Percentiles rank a stretch among this genome's conserved stretches.
These are phyloP conservation scores for Ophiocordyceps unilateralis DNA, from an alignment of 2,329 filamentous ascomycete genomes.

Conservation along the genomic window DNA sequence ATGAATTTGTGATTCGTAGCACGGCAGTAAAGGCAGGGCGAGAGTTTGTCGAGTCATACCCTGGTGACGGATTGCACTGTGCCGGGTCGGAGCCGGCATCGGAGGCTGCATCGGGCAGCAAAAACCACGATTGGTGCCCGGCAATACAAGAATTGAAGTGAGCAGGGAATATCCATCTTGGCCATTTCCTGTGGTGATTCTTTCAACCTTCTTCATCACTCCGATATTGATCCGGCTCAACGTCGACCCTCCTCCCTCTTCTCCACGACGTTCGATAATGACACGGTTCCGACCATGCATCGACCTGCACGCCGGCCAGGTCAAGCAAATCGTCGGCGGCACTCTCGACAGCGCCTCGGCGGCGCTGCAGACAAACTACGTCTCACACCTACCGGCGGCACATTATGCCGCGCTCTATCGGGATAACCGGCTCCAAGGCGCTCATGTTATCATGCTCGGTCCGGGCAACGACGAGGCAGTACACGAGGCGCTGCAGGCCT, in stretches of 20 bases:
- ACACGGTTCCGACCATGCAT: conserved; percentile 93
- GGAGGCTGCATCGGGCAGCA: not conserved
- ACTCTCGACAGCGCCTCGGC: conserved; percentile 55
- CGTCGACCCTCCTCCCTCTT: not conserved
- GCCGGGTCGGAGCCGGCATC: not conserved
- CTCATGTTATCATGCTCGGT: conserved; percentile 93
- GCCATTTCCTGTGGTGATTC: too few species aligned
- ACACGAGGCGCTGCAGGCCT: conserved; percentile 55
- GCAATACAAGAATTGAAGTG: too few species aligned
- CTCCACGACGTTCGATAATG: conserved; percentile 34
- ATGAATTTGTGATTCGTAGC: not conserved
- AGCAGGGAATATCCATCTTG: too few species aligned
- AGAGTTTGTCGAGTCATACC: not conserved
- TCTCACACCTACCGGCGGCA: conserved; percentile 65
- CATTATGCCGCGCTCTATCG: conserved; percentile 74
- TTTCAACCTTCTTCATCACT: too few species aligned
- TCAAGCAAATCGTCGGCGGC: conserved; percentile 96
- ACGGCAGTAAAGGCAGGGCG: not conserved
- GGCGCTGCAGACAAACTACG: conserved; percentile 76
- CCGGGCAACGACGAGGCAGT: conserved; percentile 73
- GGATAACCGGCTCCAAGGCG: conserved; percentile 55
- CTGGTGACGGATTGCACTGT: not conserved
- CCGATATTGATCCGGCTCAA: too few species aligned
- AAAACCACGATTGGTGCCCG: too few species aligned
- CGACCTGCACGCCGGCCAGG: conserved; percentile 89